phyloP scores from a whole-genome alignment of 352 stramenopile genomes.

The Phytophthora hybrid region DNA sequence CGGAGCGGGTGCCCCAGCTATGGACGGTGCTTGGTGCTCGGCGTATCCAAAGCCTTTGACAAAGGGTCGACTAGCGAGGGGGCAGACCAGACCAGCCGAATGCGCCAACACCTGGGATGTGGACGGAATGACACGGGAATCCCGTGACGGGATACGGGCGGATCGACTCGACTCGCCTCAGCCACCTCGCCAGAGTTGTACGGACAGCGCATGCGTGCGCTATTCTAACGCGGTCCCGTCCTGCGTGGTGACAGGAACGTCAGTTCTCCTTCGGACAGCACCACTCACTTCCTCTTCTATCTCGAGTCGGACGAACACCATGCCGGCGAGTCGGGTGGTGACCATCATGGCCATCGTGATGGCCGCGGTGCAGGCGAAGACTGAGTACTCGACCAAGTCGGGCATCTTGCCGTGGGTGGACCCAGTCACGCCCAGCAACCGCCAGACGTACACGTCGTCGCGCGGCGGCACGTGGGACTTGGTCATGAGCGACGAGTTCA shows the following conservation, averaged over 20 bases:
- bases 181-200: slow-evolving; percentile 1
- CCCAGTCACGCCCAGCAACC: slow-evolving; percentile 50
- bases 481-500: no score
- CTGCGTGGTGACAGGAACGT: neutral
- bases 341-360: neutral
- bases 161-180: slow-evolving; percentile 13
- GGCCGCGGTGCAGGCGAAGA: slow-evolving; percentile 14
- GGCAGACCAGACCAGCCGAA: slow-evolving; percentile 2
- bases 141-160: slow-evolving; percentile 25
- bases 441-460: slow-evolving; percentile 58
- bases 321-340: slow-evolving; percentile 7
- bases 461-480: slow-evolving; percentile 40
- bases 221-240: slow-evolving; percentile 9
- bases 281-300: slow-evolving; percentile 23
- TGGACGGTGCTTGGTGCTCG: neutral
- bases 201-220: slow-evolving; percentile 18
- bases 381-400: slow-evolving; percentile 60
- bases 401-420: slow-evolving; percentile 73
- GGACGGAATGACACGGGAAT: slow-evolving; percentile 28
- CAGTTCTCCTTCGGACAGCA: slow-evolving; percentile 35
- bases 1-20: neutral
- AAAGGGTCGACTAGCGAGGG: slow-evolving; percentile 8
- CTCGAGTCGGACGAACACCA: neutral
- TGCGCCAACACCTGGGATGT: slow-evolving; percentile 25
- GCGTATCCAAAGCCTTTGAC: neutral